phyloP scores from a whole-genome alignment of 179 eudicot species.

The Sideroxylon spinosum region DNA sequence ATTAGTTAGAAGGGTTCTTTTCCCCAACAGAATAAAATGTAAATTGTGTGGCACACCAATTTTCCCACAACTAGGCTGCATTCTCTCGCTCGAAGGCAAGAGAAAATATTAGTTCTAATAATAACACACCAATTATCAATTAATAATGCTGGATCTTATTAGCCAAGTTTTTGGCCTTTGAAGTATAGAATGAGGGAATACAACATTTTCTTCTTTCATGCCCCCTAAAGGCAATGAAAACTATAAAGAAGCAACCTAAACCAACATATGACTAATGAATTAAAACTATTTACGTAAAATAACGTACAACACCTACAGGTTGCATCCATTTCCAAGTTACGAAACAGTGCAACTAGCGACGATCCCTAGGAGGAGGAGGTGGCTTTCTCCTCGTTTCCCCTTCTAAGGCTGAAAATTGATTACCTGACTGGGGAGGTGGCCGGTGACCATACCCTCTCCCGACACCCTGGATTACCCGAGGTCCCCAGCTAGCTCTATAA shows the following conservation, averaged over 20 bases:
- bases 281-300: no score
- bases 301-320: neutral
- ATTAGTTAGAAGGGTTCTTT: no score
- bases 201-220: slow-evolving; percentile 7
- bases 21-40: no score
- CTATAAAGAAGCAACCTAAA: slow-evolving; percentile 3
- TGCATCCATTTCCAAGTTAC: neutral
- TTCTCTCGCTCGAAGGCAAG: no score
- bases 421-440: slow-evolving; percentile 38
- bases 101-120: neutral
- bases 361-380: slow-evolving; percentile 25
- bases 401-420: slow-evolving; percentile 50
- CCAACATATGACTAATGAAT: no score
- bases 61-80: no score
- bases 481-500: slow-evolving; percentile 33
- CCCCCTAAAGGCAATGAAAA: neutral
- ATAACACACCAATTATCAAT: neutral
- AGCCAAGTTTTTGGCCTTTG: neutral
- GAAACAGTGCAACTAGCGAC: slow-evolving; percentile 28
- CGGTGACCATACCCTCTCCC: slow-evolving; percentile 36
- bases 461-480: slow-evolving; percentile 20
- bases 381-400: slow-evolving; percentile 47
- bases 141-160: slow-evolving; percentile 7
- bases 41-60: no score
- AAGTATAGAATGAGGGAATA: slow-evolving; percentile 1